These are phyloP conservation scores for Podaxis sp. DNA, from an alignment of 768 basidiomycete species.

Conservation along the genomic window DNA sequence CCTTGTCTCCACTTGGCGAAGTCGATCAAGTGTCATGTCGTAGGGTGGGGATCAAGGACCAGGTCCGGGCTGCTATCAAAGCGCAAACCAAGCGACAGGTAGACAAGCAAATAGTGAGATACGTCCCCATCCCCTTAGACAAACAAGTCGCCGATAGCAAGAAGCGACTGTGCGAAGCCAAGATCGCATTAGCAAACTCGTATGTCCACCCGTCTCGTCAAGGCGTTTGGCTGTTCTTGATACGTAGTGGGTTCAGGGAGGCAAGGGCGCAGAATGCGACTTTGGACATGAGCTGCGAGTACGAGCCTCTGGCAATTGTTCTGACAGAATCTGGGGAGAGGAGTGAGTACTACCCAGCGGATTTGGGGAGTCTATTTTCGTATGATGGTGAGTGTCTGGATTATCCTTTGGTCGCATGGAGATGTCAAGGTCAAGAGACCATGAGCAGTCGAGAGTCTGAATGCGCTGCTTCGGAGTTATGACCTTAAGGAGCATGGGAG, in stretches of 20 bases:
- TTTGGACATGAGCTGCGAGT: slow-evolving; percentile 37
- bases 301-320: slow-evolving; percentile 47
- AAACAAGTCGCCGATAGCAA: slow-evolving; percentile 45
- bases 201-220: slow-evolving; percentile 29
- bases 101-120: slow-evolving; percentile 44
- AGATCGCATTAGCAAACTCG: slow-evolving; percentile 53
- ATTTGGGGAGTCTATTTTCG: slow-evolving; percentile 48
- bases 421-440: slow-evolving; percentile 10
- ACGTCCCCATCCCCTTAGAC: slow-evolving; percentile 47
- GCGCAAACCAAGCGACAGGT: slow-evolving; percentile 47
- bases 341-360: slow-evolving; percentile 48
- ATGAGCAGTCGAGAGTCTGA: slow-evolving; percentile 37
- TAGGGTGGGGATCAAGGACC: slow-evolving; percentile 36
- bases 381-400: slow-evolving; percentile 49
- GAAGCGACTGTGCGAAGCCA: slow-evolving; percentile 41
- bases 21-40: neutral
- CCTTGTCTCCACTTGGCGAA: neutral
- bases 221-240: neutral
- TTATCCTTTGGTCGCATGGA: neutral
- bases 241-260: slow-evolving; percentile 31
- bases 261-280: slow-evolving; percentile 49
- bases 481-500: slow-evolving; percentile 42
- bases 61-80: slow-evolving; percentile 40
- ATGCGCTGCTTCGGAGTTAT: slow-evolving; percentile 48
- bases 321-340: slow-evolving; percentile 46